phyloP scores from a whole-genome alignment of 148 eudicot species.

The Agrostemma githago region DNA sequence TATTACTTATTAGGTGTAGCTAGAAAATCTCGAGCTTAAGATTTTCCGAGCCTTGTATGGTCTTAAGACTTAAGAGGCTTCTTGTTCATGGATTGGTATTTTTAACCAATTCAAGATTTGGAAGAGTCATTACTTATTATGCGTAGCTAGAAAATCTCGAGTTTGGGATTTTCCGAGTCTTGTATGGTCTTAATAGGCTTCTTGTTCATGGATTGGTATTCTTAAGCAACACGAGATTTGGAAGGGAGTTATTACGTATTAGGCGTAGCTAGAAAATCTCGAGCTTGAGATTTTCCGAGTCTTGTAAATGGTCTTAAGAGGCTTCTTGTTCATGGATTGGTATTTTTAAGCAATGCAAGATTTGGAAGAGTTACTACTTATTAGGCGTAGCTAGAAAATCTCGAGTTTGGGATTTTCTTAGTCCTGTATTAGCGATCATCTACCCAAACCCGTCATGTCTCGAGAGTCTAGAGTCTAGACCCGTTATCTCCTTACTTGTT shows the following conservation, averaged over 20 bases:
- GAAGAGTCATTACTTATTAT: background rate
- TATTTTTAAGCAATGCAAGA: slow-evolving; percentile 1
- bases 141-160: background rate
- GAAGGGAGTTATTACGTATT: background rate
- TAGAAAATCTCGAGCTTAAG: background rate
- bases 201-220: too few species aligned
- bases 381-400: background rate
- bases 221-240: too few species aligned
- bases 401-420: background rate
- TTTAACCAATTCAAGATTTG: slow-evolving; percentile 5
- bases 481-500: background rate
- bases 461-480: background rate
- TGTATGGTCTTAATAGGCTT: too few species aligned
- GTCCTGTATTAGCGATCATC: background rate
- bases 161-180: background rate
- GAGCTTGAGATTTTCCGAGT: too few species aligned
- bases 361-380: background rate
- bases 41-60: background rate
- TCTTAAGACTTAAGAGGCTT: background rate
- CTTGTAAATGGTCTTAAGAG: too few species aligned
- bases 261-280: too few species aligned
- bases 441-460: background rate
- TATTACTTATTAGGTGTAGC: background rate
- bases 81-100: background rate
- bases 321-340: slow-evolving; percentile 1